Evolutionary conservation across 208 protist genomes (phyloP), one percentile per base, ranked within the genome.

Genomic region (Leishmania tarentolae): DNA sequence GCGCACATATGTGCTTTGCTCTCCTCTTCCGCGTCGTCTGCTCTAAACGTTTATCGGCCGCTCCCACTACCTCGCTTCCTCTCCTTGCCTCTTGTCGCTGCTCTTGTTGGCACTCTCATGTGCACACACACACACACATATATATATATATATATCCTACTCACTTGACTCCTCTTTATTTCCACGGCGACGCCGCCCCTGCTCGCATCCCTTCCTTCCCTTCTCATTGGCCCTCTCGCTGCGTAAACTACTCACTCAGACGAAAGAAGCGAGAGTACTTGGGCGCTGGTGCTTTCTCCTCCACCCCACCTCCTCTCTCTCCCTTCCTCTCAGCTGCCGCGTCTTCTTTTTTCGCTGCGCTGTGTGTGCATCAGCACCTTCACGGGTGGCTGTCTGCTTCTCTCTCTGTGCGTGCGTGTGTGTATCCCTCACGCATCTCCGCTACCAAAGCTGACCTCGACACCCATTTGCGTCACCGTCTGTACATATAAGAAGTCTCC

Each of bases 121-220:
- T 68, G 17, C 73, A 17, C 24, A 66, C 47, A 77, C 74, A 74
- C 69, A 57, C 69, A n/a, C 69, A 40, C 46, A 73, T 15, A 0
- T 8, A 35, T n/a, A 37, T n/a, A 31, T 40, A 6, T n/a, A 40
- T 52, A 73, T 31, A 75, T 72, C 68, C 42, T 37, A n/a, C 68
- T n/a, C 68, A 0, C 68, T 72, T 24, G 7, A 2, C 63, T 17
- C 63, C 21, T 46, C 68, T 69, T 24, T 13, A 3, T 11, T 69
- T 35, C 37, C 2, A 61, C 8, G 24, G 7, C 6, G 24, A 61
- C 56, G 56, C 63, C 63, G 0, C 42, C 63, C 5, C 35, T 42
- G 11, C 15, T n/a, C 7, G 3, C 63, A 40, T 69, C 31, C 5
- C 63, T 42, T 35, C 15, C 31, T 35, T 17, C 17, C 13, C 19